Evolutionary conservation across 83 land plant species (phyloP).

Genomic region (Picea abies): DNA sequence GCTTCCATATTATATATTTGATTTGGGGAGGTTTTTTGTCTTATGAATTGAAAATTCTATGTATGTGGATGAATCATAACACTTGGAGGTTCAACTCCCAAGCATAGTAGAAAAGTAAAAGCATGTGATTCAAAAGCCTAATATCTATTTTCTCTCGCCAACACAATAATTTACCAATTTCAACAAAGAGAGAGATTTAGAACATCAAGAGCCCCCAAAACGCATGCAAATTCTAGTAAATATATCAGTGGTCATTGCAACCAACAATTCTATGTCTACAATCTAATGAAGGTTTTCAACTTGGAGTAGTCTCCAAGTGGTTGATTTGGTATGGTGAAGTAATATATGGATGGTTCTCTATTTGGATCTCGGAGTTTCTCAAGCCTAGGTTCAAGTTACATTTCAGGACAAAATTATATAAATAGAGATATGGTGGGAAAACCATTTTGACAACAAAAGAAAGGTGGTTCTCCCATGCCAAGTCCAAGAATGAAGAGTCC

Average conservation of each 20-base stretch:
- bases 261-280: slow-evolving; percentile 76
- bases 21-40: no score
- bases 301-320: slow-evolving; percentile 51
- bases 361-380: slow-evolving; percentile 61
- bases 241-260: slow-evolving; percentile 46
- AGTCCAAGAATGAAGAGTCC: no score
- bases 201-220: slow-evolving; percentile 18
- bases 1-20: no score
- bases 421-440: no score
- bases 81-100: slow-evolving; percentile 25
- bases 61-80: slow-evolving; percentile 17
- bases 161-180: slow-evolving; percentile 29
- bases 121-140: slow-evolving; percentile 26
- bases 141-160: slow-evolving; percentile 17
- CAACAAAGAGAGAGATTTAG: slow-evolving; percentile 17
- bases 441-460: no score
- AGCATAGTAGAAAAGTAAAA: slow-evolving; percentile 22
- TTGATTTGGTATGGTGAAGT: slow-evolving; percentile 30
- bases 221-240: slow-evolving; percentile 33
- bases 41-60: neutral
- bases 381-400: neutral
- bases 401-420: slow-evolving; percentile 33
- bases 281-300: slow-evolving; percentile 39
- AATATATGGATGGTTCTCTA: slow-evolving; percentile 31
- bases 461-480: no score